Evolutionary conservation across 75 land plant genomes (phyloP), one percentile per base, ranked within the genome.

Genomic region (Cupressus sempervirens): DNA sequence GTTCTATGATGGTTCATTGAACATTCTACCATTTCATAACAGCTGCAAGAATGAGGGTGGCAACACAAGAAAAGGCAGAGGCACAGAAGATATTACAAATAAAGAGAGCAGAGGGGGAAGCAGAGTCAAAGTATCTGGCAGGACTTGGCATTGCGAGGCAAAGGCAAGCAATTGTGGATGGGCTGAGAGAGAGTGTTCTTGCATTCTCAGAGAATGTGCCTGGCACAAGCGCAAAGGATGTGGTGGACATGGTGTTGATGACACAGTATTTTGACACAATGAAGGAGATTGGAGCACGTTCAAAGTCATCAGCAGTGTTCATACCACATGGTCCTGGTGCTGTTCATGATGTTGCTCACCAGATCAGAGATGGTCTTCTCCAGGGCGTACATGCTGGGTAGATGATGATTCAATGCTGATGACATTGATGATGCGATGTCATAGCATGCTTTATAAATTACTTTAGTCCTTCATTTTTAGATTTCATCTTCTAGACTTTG

Each of bases 1-100:
- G 20, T 20, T 56, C 26, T 7, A 56, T 56, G 62, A 18, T 20
- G 26, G 20, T 56, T 56, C 62, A 56, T n/a, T n/a, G n/a, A n/a
- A n/a, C n/a, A n/a, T 56, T 56, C 26, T 5, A 56, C 4, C 4
- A 23, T 40, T 36, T 48, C 23, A 88, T 35, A 85, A 20, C 90
- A 92, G 93, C 93, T 83, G 86, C 86, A 29, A 85, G 92, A 80
- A 82, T 89, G 89, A 89, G 93, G 82, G 62, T 89, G 12, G 93
- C 92, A 56, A 84, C 93, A 34, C 82, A 81, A 35, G 92, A 91
- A 73, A 92, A 86, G 74, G 93, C 91, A 35, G 93, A 92, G 67
- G 93, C 88, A 14, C 92, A 92, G 87, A 92, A 92, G 82, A 91
- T 92, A 20, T 50, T 91, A 32, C 93, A 91, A 84, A 92, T 91